phyloP scores from a whole-genome alignment of 208 protist genomes.

The Trypanosoma platydactyli region DNA sequence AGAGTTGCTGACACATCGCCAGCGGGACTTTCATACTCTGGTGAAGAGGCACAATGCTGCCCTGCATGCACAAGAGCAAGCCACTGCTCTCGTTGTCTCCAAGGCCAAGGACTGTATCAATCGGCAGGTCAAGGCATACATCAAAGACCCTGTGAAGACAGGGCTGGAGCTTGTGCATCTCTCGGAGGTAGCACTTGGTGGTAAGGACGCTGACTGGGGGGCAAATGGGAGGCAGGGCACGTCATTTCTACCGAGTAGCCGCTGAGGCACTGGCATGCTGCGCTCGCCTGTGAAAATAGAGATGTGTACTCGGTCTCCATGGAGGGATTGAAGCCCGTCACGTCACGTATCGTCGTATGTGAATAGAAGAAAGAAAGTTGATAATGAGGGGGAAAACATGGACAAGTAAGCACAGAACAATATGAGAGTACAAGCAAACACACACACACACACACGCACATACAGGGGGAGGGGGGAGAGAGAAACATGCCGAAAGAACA shows the following conservation, averaged over 20 bases:
- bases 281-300: background rate
- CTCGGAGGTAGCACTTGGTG: conserved; percentile 1
- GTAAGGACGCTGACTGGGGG: conserved; percentile 4
- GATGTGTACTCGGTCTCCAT: background rate
- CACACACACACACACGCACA: no score
- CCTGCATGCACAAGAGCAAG: conserved; percentile 23
- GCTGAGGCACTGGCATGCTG: background rate
- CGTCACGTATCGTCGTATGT: conserved; percentile 2
- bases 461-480: no score
- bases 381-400: no score
- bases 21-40: conserved; percentile 31
- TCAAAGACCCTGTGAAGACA: conserved; percentile 34
- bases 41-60: conserved; percentile 26
- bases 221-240: conserved; percentile 18
- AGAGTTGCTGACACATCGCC: conserved; percentile 27
- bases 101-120: conserved; percentile 31
- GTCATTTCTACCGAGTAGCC: conserved; percentile 3
- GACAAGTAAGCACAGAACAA: no score
- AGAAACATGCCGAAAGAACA: no score
- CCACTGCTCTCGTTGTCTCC: conserved; percentile 28
- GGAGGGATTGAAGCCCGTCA: background rate
- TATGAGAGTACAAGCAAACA: no score
- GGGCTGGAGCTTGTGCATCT: conserved; percentile 29
- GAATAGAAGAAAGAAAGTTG: background rate
- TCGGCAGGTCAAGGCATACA: conserved; percentile 28